Conservation (phyloP, 1,284 basidiomycete genomes). For the Porodaedalea pini region DNA sequence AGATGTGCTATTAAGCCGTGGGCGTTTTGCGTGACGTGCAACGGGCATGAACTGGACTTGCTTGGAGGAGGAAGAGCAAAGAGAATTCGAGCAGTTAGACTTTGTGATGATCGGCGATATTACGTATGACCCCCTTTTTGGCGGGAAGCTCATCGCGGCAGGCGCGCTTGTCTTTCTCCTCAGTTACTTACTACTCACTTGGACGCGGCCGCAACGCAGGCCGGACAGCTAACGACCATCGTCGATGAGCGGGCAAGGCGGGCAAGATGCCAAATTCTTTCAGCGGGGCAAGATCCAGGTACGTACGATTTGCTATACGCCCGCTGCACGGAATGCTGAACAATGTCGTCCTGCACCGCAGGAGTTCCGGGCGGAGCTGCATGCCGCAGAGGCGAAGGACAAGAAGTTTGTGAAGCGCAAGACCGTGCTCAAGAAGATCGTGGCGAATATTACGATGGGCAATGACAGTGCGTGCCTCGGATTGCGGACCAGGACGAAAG, state of each 20-base stretch:
- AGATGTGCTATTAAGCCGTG: slow-evolving; percentile 27
- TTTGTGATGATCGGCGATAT: slow-evolving; percentile 2
- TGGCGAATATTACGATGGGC: slow-evolving; percentile 94
- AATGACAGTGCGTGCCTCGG: slow-evolving; percentile 75
- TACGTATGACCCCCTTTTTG: neutral
- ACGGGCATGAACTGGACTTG: slow-evolving; percentile 20
- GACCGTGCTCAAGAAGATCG: slow-evolving; percentile 91
- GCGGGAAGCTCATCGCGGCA: neutral
- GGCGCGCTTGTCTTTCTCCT: neutral
- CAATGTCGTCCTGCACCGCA: slow-evolving; percentile 27
- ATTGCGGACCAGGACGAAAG: neutral
- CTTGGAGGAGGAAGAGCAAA: slow-evolving; percentile 21
- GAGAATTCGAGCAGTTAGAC: neutral
- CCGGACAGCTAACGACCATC: neutral
- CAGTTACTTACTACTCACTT: neutral
- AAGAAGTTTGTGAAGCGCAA: slow-evolving; percentile 91
- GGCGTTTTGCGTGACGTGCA: slow-evolving; percentile 12
- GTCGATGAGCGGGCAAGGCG: slow-evolving; percentile 55
- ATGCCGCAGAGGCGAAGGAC: slow-evolving; percentile 87
- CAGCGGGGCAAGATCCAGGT: slow-evolving; percentile 91
- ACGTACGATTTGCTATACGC: slow-evolving; percentile 22
- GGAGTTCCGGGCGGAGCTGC: slow-evolving; percentile 86
- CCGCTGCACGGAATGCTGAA: neutral
- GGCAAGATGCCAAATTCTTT: slow-evolving; percentile 88
- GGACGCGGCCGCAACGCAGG: neutral